phyloP scores from a whole-genome alignment of 257 asterid genomes.

The Lycium barbarum region DNA sequence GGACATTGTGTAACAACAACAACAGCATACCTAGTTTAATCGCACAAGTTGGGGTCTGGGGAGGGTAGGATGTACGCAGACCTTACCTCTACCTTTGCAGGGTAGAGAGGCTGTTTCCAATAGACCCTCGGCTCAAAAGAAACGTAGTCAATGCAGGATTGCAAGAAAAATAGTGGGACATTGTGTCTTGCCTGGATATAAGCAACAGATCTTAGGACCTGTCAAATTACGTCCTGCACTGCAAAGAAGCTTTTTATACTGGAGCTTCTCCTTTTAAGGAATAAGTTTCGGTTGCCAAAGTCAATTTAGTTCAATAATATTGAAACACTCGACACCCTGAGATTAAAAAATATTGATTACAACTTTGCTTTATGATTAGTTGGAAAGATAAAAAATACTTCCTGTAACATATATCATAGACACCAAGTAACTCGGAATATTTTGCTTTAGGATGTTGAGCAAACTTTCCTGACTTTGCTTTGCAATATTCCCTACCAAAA shows the following conservation, averaged over 20 bases:
- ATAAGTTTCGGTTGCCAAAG: background rate
- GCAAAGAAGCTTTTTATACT: background rate
- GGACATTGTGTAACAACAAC: background rate
- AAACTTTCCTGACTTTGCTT: no score
- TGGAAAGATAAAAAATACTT: background rate
- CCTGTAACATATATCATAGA: background rate
- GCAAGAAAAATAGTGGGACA: background rate
- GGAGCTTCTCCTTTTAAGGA: slow-evolving; percentile 11
- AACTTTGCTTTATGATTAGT: background rate
- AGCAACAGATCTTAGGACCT: no score
- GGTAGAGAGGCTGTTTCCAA: no score
- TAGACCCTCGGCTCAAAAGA: no score
- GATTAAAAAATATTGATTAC: background rate
- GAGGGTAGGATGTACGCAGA: no score
- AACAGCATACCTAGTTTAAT: no score
- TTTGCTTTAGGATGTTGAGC: background rate
- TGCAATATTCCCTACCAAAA: background rate
- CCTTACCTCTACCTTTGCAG: no score
- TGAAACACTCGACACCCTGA: background rate
- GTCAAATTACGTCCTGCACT: background rate
- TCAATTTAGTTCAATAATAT: background rate
- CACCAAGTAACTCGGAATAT: background rate
- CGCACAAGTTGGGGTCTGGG: no score
- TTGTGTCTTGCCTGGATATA: background rate
- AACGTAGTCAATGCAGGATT: no score